Conservation (phyloP, 2,329 filamentous ascomycete genomes). For the Fusarium guadeloupense region DNA sequence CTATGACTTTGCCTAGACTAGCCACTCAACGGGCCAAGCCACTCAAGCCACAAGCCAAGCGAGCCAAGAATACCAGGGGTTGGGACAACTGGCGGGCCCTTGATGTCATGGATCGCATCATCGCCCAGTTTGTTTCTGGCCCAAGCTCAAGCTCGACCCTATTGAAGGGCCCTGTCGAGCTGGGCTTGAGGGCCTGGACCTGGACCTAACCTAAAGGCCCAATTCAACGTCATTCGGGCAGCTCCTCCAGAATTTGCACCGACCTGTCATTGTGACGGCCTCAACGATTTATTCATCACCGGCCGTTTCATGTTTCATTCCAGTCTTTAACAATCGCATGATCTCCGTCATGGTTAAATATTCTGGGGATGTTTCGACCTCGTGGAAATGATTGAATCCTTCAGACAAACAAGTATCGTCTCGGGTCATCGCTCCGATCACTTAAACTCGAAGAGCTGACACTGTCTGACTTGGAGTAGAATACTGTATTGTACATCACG, state of each 20-base stretch:
- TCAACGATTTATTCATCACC: background rate
- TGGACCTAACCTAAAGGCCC: background rate
- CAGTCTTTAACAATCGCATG: background rate
- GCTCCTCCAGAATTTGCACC: constrained; percentile 4
- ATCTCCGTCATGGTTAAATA: constrained; percentile 6
- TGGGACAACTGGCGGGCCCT: constrained; percentile 18
- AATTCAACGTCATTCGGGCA: constrained; percentile 21
- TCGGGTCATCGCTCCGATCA: constrained; percentile 2
- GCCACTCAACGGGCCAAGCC: constrained; percentile 28
- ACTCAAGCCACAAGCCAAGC: constrained; percentile 33
- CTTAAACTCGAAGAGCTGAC: background rate
- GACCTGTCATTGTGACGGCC: constrained; percentile 21
- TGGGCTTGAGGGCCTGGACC: constrained; percentile 14
- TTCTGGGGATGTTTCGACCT: too few species aligned
- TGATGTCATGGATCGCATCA: constrained; percentile 44
- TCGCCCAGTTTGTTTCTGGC: constrained; percentile 16
- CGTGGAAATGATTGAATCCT: background rate
- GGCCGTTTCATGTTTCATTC: constrained; percentile 9
- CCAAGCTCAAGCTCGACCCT: constrained; percentile 21
- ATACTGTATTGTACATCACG: background rate
- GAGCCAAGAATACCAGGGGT: constrained; percentile 29
- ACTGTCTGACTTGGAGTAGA: too few species aligned
- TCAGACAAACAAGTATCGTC: background rate
- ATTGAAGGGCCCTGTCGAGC: constrained; percentile 27
- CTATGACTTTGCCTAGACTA: constrained; percentile 31